Base-by-base conservation (phyloP, 331 rosid species). In the Phaseolus coccineus region DNA sequence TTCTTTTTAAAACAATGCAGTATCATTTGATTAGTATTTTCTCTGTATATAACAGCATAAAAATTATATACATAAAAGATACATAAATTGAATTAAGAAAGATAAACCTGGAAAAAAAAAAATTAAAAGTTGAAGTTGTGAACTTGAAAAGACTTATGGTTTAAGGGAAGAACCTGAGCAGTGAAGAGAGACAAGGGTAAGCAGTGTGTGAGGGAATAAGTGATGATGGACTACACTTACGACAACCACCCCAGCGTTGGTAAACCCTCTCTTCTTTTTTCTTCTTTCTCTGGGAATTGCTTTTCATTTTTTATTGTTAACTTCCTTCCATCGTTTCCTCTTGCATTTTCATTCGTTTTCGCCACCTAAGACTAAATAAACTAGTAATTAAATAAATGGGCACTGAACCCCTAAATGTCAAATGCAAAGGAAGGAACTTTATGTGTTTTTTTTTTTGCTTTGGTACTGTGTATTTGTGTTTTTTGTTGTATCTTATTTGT, bases 191-290 rank as follows among this genome's bases (percentile, higher is more conserved):
- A 12, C 9, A 61, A 8, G 27, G 55, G n/a, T 10, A 8, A 6
- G 47, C 9, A 11, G 22, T 61, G 40, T 12, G 0, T 63, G 13
- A 42, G 47, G 47, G 12, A 6, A 4, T 25, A 31, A 3, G 33
- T 12, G 48, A 61, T 61, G 79, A 52, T 67, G 82, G 71, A 70
- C 15, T 55, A 53, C 50, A 13, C 55, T 31, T 75, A 61, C 71
- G 53, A 16, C 35, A 58, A 59, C 6, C 81, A 69, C 52, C 73
- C 61, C 78, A 8, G 52, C 37, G 11, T 63, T 35, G 85, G 85
- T 82, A 82, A 76, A 12, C 30, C 11, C 15, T 13, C 22, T 44
- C 3, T 12, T 44, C 48, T 44, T 8, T 22, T 42, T 30, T 35
- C 71, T 65, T 46, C 11, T 31, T 44, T 53, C n/a, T 55, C 1